Evolutionary conservation across 2,329 filamentous ascomycete genomes (phyloP).

Genomic region (Neobulgaria alba): DNA sequence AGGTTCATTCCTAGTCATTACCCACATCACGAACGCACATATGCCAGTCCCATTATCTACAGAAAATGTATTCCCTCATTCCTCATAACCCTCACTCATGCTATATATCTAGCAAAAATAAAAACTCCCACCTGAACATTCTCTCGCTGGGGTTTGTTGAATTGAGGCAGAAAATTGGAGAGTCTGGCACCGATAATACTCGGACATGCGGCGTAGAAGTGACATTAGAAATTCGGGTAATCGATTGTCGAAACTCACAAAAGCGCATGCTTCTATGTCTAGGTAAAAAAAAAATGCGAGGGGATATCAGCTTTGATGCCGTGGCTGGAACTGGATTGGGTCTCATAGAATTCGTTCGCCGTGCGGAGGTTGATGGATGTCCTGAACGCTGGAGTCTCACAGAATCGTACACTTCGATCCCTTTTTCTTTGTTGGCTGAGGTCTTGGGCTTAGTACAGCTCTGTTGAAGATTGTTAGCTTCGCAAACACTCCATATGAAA

Average conservation of each 20-base stretch:
- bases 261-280: conserved; percentile 3
- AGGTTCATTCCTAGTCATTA: conserved; percentile 6
- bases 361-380: too few species aligned
- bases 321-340: conserved; percentile 12
- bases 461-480: conserved; percentile 33
- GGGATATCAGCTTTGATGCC: too few species aligned
- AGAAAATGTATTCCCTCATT: conserved; percentile 4
- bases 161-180: background rate
- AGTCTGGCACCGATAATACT: too few species aligned
- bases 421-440: conserved; percentile 49
- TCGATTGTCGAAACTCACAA: too few species aligned
- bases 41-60: conserved; percentile 9
- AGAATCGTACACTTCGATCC: conserved; percentile 62
- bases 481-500: background rate
- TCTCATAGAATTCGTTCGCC: background rate
- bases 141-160: background rate
- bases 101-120: too few species aligned
- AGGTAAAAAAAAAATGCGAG: conserved; percentile 2
- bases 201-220: too few species aligned
- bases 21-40: background rate
- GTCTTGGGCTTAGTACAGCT: conserved; percentile 63
- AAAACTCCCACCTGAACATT: background rate
- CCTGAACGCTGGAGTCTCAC: conserved; percentile 33
- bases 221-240: too few species aligned
- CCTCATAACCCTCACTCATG: background rate